Evolutionary conservation across 257 asterid genomes (phyloP).

Genomic region (Osmanthus fragrans): DNA sequence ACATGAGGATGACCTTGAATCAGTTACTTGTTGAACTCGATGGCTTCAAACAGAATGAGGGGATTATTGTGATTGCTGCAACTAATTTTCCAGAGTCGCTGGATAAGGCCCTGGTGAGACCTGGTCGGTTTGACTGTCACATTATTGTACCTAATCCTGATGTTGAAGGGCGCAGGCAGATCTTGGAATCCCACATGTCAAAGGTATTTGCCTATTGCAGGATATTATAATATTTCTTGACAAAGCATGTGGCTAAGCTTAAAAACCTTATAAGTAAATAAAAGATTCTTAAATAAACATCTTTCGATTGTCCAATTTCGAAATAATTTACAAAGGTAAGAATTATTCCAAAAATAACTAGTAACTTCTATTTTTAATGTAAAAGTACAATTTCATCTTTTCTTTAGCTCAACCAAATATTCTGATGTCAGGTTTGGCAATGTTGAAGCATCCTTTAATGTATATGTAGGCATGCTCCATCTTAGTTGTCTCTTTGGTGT

Average conservation of each 20-base stretch:
- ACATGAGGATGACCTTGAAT: constrained; percentile 89
- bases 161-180: constrained; percentile 94
- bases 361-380: no score
- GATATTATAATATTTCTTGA: not conserved
- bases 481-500: no score
- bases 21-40: constrained; percentile 93
- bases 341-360: no score
- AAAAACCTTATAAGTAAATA: not conserved
- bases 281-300: not conserved
- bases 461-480: no score
- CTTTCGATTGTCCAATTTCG: not conserved
- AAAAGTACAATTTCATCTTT: no score
- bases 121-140: constrained; percentile 89
- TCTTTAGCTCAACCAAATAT: no score
- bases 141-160: constrained; percentile 96
- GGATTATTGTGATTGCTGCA: constrained; percentile 90
- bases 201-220: constrained; percentile 51
- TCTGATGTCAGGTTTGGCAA: no score
- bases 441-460: no score
- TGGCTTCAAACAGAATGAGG: constrained; percentile 94
- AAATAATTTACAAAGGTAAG: no score
- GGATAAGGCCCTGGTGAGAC: constrained; percentile 93
- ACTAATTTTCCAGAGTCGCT: constrained; percentile 87
- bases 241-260: not conserved
- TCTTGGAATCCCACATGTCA: constrained; percentile 86